Percentiles rank a stretch among this genome's conserved stretches.
Evolutionary conservation across 495 filamentous ascomycete genomes (phyloP).

Genomic region (Lindgomyces ingoldianus): DNA sequence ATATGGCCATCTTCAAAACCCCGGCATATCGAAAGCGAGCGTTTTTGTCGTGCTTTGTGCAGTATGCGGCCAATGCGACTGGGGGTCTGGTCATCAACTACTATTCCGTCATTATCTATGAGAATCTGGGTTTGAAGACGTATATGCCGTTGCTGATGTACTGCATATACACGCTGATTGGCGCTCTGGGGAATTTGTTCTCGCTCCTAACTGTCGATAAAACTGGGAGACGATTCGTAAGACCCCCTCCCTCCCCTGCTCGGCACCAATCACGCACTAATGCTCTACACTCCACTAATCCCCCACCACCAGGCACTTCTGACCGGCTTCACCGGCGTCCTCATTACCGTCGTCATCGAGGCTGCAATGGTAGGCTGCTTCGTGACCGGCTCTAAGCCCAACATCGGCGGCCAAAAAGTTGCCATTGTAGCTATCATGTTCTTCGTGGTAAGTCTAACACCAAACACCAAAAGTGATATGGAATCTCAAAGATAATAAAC

Average conservation of each 20-base stretch:
- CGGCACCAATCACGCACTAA: too few relatives aligned
- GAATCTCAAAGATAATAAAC: neutral
- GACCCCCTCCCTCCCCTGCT: too few relatives aligned
- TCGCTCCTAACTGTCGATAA: conserved; percentile 37
- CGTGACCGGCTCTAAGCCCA: conserved; percentile 16
- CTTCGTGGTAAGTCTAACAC: too few relatives aligned
- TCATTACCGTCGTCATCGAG: conserved; percentile 37
- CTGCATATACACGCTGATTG: conserved; percentile 37
- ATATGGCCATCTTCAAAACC: conserved; percentile 31
- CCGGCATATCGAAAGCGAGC: conserved; percentile 36
- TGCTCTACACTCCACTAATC: neutral
- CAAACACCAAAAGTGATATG: neutral
- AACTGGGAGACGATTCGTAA: conserved; percentile 36
- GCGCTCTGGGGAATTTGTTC: conserved; percentile 38
- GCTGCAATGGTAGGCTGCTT: conserved; percentile 38
- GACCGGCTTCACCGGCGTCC: conserved; percentile 34
- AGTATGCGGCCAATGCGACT: conserved; percentile 37
- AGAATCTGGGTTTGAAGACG: conserved; percentile 35
- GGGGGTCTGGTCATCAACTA: conserved; percentile 39
- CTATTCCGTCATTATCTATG: conserved; percentile 31
- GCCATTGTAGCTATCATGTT: conserved; percentile 38
- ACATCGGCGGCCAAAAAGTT: conserved; percentile 35
- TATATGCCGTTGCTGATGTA: conserved; percentile 36
- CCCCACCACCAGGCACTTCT: conserved; percentile 29
- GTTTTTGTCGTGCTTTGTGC: conserved; percentile 36